These are phyloP conservation scores for Pyronema omphalodes DNA, from an alignment of 495 filamentous ascomycete species.

Conservation along the genomic window DNA sequence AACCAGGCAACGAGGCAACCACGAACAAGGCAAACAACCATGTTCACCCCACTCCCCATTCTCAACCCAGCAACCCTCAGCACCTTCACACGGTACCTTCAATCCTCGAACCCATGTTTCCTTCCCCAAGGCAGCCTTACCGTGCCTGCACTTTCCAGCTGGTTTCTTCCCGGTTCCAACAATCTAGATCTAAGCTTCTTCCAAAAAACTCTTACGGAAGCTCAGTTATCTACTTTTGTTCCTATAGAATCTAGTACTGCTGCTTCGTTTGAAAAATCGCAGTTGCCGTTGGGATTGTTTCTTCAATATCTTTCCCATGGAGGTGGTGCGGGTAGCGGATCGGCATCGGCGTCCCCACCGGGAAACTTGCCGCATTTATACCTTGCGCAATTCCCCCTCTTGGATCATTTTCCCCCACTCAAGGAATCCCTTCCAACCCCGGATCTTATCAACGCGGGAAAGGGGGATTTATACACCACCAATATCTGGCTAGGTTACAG, in stretches of 20 bases:
- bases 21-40: too few species aligned
- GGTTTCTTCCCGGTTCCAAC: too few species aligned
- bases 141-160: too few species aligned
- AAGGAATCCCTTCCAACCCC: constrained; percentile 52
- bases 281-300: constrained; percentile 10
- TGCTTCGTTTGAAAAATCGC: constrained; percentile 7
- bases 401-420: constrained; percentile 42
- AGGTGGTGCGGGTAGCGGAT: too few species aligned
- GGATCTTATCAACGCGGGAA: constrained; percentile 40
- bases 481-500: constrained; percentile 78
- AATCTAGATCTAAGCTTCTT: too few species aligned
- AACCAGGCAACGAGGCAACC: too few species aligned
- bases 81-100: too few species aligned
- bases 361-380: constrained; percentile 42
- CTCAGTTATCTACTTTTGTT: not conserved
- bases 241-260: constrained; percentile 9
- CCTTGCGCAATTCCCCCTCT: constrained; percentile 63
- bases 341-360: too few species aligned
- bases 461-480: constrained; percentile 63
- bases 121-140: too few species aligned
- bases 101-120: too few species aligned
- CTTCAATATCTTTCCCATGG: constrained; percentile 13
- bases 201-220: constrained; percentile 3
- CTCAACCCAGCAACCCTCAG: too few species aligned
- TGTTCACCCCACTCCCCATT: too few species aligned